Percentiles rank a stretch among this genome's conserved stretches.
Evolutionary conservation across 2,329 filamentous ascomycete genomes (phyloP).

Genomic region (Xylariomycetidae sp.): DNA sequence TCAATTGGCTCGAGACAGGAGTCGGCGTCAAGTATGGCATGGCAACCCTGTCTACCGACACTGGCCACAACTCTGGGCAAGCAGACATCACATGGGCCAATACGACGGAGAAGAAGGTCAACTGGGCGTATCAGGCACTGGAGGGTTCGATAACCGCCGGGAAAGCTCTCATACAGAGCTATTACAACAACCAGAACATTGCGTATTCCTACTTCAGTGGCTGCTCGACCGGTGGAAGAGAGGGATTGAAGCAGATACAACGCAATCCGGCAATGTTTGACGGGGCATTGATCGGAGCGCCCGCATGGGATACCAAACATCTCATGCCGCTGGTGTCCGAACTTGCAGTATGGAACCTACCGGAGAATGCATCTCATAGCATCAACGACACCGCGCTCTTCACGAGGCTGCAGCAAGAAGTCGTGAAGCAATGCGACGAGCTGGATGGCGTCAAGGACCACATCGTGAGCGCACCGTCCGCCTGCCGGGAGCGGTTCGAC

Average conservation of each 20-base stretch:
- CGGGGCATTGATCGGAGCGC: constrained; percentile 40
- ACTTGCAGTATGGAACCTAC: constrained; percentile 37
- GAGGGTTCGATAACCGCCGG: constrained; percentile 39
- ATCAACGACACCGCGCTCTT: constrained; percentile 35
- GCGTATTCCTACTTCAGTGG: constrained; percentile 42
- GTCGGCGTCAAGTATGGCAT: constrained; percentile 17
- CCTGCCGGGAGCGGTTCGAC: constrained; percentile 28
- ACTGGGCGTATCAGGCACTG: constrained; percentile 27
- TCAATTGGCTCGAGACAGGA: constrained; percentile 27
- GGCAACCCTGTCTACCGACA: constrained; percentile 29
- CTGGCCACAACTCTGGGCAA: constrained; percentile 25
- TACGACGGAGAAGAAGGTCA: constrained; percentile 22
- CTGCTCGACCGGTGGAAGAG: constrained; percentile 48
- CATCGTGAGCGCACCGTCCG: constrained; percentile 33
- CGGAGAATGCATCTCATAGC: constrained; percentile 30
- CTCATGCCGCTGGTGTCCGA: constrained; percentile 33
- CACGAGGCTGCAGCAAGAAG: constrained; percentile 33
- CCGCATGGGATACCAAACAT: constrained; percentile 42
- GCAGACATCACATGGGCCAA: constrained; percentile 28
- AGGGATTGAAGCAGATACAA: constrained; percentile 41
- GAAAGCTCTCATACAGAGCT: constrained; percentile 37
- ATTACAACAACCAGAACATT: constrained; percentile 36
- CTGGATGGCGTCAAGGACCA: constrained; percentile 36
- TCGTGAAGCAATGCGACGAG: constrained; percentile 36
- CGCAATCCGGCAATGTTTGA: constrained; percentile 45